These are phyloP conservation scores for Alternaria tenuissima DNA, from an alignment of 2,329 filamentous ascomycete genomes.

Conservation along the genomic window DNA sequence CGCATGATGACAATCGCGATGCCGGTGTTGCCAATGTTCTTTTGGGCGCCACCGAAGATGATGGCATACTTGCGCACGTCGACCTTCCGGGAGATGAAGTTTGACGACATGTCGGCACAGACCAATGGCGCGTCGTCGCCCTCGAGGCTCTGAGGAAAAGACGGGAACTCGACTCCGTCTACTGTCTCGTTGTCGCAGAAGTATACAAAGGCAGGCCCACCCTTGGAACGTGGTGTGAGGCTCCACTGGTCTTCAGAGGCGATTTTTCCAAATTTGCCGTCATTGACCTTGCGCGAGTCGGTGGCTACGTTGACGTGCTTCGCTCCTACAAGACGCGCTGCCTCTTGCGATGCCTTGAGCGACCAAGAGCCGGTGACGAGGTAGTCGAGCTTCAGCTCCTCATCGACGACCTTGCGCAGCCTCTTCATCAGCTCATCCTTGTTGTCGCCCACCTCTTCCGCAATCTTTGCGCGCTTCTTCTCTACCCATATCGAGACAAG, in stretches of 20 bases:
- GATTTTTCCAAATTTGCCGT: conserved; percentile 86
- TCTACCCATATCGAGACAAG: conserved; percentile 83
- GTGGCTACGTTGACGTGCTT: conserved; percentile 82
- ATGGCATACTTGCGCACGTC: conserved; percentile 80
- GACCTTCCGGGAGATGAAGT: conserved; percentile 84
- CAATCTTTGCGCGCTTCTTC: conserved; percentile 67
- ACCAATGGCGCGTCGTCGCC: conserved; percentile 74
- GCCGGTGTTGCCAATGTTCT: conserved; percentile 88
- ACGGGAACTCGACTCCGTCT: conserved; percentile 88
- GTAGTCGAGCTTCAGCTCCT: conserved; percentile 85
- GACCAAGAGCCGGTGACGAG: conserved; percentile 92
- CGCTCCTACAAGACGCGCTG: conserved; percentile 75
- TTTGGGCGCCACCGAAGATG: conserved; percentile 92
- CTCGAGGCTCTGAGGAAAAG: conserved; percentile 71
- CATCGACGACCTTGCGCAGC: conserved; percentile 69
- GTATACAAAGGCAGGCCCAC: conserved; percentile 75
- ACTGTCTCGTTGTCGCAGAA: conserved; percentile 95
- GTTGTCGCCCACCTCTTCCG: conserved; percentile 63
- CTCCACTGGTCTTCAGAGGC: conserved; percentile 80
- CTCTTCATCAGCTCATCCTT: conserved; percentile 66
- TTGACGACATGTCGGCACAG: conserved; percentile 92
- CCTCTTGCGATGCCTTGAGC: conserved; percentile 87
- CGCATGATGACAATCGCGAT: conserved; percentile 86
- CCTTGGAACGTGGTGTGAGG: conserved; percentile 66
- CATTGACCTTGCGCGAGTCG: conserved; percentile 69